These are phyloP conservation scores for Pterocarpus macrocarpus DNA, from an alignment of 306 rosid genomes.

Conservation along the genomic window DNA sequence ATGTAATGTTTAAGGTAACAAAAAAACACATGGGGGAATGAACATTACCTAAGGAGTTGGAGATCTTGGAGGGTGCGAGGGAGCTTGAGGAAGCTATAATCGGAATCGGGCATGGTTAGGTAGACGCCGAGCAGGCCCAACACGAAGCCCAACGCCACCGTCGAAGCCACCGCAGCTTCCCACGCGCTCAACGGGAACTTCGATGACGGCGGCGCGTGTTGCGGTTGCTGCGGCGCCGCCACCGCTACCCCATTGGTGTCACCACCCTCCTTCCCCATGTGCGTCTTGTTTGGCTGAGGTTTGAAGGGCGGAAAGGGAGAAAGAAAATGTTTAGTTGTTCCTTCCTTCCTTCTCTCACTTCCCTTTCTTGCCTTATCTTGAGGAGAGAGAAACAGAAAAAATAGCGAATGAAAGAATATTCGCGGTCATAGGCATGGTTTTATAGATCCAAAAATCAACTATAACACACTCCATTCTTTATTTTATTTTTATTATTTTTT, in stretches of 20 bases:
- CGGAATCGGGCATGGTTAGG: constrained; percentile 90
- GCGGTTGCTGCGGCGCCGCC: neutral
- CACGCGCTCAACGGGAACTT: constrained; percentile 69
- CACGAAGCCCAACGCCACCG: constrained; percentile 66
- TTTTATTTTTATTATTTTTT: neutral
- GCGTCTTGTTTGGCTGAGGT: neutral
- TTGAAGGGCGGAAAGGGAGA: neutral
- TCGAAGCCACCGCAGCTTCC: constrained; percentile 75
- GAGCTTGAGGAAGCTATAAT: constrained; percentile 96
- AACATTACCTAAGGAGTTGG: constrained; percentile 70
- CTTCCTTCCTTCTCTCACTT: constrained; percentile 29
- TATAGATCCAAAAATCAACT: constrained; percentile 9
- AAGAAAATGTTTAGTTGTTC: neutral
- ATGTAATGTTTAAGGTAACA: neutral
- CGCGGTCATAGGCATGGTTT: neutral
- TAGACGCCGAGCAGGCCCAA: constrained; percentile 73
- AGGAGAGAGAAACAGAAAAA: constrained; percentile 13
- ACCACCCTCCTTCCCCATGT: constrained; percentile 49
- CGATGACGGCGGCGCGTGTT: constrained; percentile 16
- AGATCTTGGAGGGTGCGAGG: constrained; percentile 91
- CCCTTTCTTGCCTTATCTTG: constrained; percentile 20
- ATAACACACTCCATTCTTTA: neutral
- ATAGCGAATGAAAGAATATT: neutral
- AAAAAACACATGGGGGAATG: neutral
- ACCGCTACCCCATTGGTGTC: constrained; percentile 32